Evolutionary conservation across 2,329 filamentous ascomycete genomes (phyloP), one percentile per base, ranked within the genome.

Genomic region (Alternaria metachromatica): DNA sequence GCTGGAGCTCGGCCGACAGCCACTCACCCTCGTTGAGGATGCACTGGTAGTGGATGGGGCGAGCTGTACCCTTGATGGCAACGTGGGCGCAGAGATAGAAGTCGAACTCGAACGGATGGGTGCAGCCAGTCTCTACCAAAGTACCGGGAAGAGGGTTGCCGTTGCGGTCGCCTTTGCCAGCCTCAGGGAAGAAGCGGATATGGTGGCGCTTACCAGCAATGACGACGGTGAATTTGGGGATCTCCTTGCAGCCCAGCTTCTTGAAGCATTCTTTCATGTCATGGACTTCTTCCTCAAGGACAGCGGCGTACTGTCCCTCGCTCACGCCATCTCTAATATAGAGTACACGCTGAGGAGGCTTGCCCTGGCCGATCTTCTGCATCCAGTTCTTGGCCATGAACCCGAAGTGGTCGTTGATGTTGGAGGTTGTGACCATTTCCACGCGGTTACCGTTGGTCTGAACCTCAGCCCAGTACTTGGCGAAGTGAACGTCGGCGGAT

Each of bases 321-420:
- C 90, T 90, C 1, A 98, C 93, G 70, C 96, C 96, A 72, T 99
- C 96, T 18, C 96, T 92, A 80, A 98, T 91, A 81, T 97, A 98
- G 71, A 96, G 92, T 60, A 99, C 85, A 41, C 94, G 89, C n/a
- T 86, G 71, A 0, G 95, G 94, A 15, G 84, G 73, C 25, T 78
- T 77, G n/a, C 87, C 86, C 2, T 82, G 80, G 20, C 85, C 85
- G 56, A 87, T 82, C 3, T 81, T 85, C 15, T 81, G 73, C 28
- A 86, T 83, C 92, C 94, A 98, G 46, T 86, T 80, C 20, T 82
- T 81, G 8, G 91, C 80, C 4, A 97, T 84, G 6, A 86, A 86
- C 0, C 85, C 82, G 23, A 97, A 85, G 77, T 94, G 88, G 13
- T 81, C 81, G 6, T 88, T 82, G 55, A 93, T 87, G 67, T 93